Conservation (phyloP, 2,329 filamentous ascomycete genomes). For the Hypocreales sp. region DNA sequence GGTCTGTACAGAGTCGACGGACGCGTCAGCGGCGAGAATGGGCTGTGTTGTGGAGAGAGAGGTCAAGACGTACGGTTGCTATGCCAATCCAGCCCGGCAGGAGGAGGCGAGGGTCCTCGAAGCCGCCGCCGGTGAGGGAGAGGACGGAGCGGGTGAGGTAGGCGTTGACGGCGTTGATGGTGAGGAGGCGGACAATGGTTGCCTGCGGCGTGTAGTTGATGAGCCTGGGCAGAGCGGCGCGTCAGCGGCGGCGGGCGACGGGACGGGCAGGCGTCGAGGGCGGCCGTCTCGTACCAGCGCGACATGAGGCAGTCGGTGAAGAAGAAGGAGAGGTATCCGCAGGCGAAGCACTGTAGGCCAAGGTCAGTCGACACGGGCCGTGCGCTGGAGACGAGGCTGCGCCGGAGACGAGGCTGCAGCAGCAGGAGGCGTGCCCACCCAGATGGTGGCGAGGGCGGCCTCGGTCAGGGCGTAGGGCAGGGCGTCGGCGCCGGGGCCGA, state of each 20-base stretch:
- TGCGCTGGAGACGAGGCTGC: too few relatives aligned
- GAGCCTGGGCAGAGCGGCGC: conserved; percentile 37
- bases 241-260: neutral
- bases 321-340: conserved; percentile 66
- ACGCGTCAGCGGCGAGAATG: neutral
- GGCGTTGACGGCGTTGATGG: conserved; percentile 58
- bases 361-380: too few relatives aligned
- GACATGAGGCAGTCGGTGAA: conserved; percentile 79
- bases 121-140: conserved; percentile 54
- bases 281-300: conserved; percentile 41
- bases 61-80: conserved; percentile 40
- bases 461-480: conserved; percentile 39
- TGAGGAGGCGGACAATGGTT: conserved; percentile 64
- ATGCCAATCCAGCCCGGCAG: conserved; percentile 68
- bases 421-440: too few relatives aligned
- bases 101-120: conserved; percentile 53
- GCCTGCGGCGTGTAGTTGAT: conserved; percentile 71
- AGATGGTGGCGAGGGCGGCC: conserved; percentile 56
- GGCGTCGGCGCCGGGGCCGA: conserved; percentile 8
- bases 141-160: conserved; percentile 62
- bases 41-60: neutral
- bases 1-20: conserved; percentile 37
- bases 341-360: conserved; percentile 48
- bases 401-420: too few relatives aligned
- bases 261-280: neutral